Evolutionary conservation across 176 grass and related monocot species (phyloP).

Genomic region (Microstegium vimineum): DNA sequence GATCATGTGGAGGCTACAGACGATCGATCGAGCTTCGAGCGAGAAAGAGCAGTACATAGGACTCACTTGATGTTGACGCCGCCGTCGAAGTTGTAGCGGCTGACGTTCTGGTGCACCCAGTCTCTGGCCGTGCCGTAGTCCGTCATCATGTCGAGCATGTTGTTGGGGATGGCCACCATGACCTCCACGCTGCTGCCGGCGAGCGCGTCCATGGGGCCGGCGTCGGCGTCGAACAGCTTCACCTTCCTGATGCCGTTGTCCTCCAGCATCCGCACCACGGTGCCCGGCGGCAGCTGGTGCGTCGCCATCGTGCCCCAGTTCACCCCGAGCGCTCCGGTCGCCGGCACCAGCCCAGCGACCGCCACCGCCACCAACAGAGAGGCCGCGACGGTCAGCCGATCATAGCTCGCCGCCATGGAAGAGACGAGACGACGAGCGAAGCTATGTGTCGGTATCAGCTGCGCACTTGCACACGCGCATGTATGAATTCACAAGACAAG

Average conservation of each 20-base stretch:
- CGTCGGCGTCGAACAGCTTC: constrained; percentile 70
- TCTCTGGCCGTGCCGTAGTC: constrained; percentile 54
- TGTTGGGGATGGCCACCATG: constrained; percentile 68
- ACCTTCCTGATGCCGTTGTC: constrained; percentile 67
- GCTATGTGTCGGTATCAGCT: background rate
- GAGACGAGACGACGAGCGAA: background rate
- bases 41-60: background rate
- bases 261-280: constrained; percentile 52
- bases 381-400: background rate
- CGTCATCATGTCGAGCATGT: constrained; percentile 52
- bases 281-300: constrained; percentile 52
- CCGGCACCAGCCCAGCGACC: background rate
- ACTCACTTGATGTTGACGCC: constrained; percentile 73
- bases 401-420: constrained; percentile 12
- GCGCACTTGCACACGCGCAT: background rate
- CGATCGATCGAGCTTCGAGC: background rate
- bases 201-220: constrained; percentile 40
- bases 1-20: background rate
- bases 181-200: constrained; percentile 58
- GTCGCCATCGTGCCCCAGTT: constrained; percentile 84
- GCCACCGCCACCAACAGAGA: background rate
- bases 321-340: constrained; percentile 45
- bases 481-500: background rate
- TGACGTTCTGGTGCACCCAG: constrained; percentile 70
- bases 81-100: constrained; percentile 57